These are phyloP conservation scores for Thraustotheca clavata DNA, from an alignment of 352 stramenopile species.

Conservation along the genomic window DNA sequence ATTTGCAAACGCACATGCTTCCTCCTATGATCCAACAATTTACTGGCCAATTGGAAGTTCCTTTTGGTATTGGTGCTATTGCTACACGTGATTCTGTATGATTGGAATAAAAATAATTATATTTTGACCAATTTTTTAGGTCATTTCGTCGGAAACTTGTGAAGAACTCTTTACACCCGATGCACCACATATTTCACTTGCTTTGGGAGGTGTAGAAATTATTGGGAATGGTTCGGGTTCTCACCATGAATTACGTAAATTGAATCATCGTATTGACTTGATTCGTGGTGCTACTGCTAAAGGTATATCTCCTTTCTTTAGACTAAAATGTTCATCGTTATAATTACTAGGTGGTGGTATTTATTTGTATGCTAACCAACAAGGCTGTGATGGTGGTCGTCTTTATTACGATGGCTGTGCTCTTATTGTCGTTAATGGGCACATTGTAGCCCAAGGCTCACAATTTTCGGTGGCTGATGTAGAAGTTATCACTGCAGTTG, in stretches of 20 bases:
- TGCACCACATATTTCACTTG: slow-evolving; percentile 92
- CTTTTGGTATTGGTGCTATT: slow-evolving; percentile 76
- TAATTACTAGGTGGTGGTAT: slow-evolving; percentile 88
- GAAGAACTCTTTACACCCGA: slow-evolving; percentile 98
- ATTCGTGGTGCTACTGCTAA: slow-evolving; percentile 90
- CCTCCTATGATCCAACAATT: slow-evolving; percentile 73
- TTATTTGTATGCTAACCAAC: slow-evolving; percentile 98
- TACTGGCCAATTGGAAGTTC: slow-evolving; percentile 66
- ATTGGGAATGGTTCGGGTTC: slow-evolving; percentile 96
- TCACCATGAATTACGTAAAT: slow-evolving; percentile 96
- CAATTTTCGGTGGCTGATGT: slow-evolving; percentile 97
- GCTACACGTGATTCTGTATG: slow-evolving; percentile 81
- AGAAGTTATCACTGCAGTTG: slow-evolving; percentile 93
- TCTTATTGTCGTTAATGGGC: slow-evolving; percentile 95
- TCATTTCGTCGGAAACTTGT: slow-evolving; percentile 91
- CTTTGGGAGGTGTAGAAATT: slow-evolving; percentile 94
- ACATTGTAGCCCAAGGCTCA: slow-evolving; percentile 92
- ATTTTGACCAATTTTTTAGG: slow-evolving; percentile 9
- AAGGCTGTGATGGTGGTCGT: slow-evolving; percentile 94
- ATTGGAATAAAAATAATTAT: too few species aligned
- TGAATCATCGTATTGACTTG: slow-evolving; percentile 87
- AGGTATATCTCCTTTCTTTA: slow-evolving; percentile 29
- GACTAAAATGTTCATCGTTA: not conserved
- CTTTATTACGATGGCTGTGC: slow-evolving; percentile 97
- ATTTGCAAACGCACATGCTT: slow-evolving; percentile 70